A percentile compares a stretch with the other conserved stretches of the same genome.
phyloP scores from a whole-genome alignment of 805 yeast genomes.

The Ogataea corticis region DNA sequence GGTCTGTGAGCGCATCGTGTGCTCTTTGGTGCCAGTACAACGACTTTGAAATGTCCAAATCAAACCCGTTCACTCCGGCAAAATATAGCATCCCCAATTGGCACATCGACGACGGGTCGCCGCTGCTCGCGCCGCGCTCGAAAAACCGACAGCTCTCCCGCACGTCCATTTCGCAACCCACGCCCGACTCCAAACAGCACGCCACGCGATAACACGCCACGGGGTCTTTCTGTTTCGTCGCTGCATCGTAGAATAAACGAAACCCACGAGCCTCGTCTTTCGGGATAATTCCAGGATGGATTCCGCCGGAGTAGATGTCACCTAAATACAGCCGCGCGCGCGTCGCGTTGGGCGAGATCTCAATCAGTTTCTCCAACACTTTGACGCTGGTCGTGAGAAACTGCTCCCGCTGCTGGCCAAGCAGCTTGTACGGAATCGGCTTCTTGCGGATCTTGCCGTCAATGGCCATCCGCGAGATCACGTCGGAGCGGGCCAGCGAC shows the following conservation, averaged over 20 bases:
- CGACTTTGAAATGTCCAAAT: slow-evolving; percentile 29
- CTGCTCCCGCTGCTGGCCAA: slow-evolving; percentile 51
- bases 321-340: slow-evolving; percentile 63
- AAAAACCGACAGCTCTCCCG: slow-evolving; percentile 55
- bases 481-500: slow-evolving; percentile 42
- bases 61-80: slow-evolving; percentile 37
- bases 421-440: slow-evolving; percentile 42
- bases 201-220: slow-evolving; percentile 70
- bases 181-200: slow-evolving; percentile 68
- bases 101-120: slow-evolving; percentile 69
- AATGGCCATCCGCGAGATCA: slow-evolving; percentile 45
- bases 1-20: slow-evolving; percentile 24
- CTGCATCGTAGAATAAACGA: slow-evolving; percentile 59
- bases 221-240: slow-evolving; percentile 50
- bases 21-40: slow-evolving; percentile 32
- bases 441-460: slow-evolving; percentile 45
- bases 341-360: slow-evolving; percentile 46
- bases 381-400: slow-evolving; percentile 60
- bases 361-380: slow-evolving; percentile 55
- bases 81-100: slow-evolving; percentile 67
- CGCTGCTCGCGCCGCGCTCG: slow-evolving; percentile 59
- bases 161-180: slow-evolving; percentile 47
- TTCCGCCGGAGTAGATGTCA: slow-evolving; percentile 53
- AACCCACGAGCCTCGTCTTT: slow-evolving; percentile 62
- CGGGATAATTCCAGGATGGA: slow-evolving; percentile 48